Base-by-base conservation (phyloP, 495 filamentous ascomycete species). In the Schizothecium vesticola region DNA sequence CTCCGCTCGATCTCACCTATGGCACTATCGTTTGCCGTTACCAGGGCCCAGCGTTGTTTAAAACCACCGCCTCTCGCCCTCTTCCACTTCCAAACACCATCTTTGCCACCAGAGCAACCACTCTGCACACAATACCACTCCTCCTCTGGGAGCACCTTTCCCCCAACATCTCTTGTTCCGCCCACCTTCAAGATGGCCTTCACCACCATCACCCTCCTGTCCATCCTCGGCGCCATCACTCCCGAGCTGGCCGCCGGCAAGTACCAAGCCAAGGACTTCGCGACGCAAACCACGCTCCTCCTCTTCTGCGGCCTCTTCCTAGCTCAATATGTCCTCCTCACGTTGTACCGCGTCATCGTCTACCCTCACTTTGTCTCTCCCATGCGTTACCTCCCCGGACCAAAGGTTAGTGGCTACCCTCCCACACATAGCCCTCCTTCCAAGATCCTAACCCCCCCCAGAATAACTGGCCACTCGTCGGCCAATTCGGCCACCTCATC, bases 351-450 rank as follows among this genome's bases (percentile, higher is more conserved):
- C 7, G 56, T 73, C 66, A 66, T 72, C 67, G 56, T 74, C 66
- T 74, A 73, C 57, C 73, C 69, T 16, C 51, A 60, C 43, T 73
- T 65, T 24, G 19, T 72, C 22, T 76, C 72, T 21, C 74, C 74
- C 9, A 51, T 76, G 25, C 62, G 74, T 3, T 24, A 63, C 29
- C 26, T 76, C 23, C 74, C 74, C 2, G 69, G 69, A 2, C 74
- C 74, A 9, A 73, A 67, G 62, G 73, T 72, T 28, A 3, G 56
- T 16, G 4, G 13, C 23, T n/a, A n/a, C 28, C 25, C 9, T 3
- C 21, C 4, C 7, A 16, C 63, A 0, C 13, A 3, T 6, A 16
- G 3, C 4, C 24, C 19, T 3, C 19, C 28, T 51, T 16, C 25
- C 6, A 60, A 63, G 2, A 68, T 5, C 7, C 51, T 71, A 31